Evolutionary conservation across 805 yeast species (phyloP), one percentile per base, ranked within the genome.

Genomic region (Wickerhamiella australiensis): DNA sequence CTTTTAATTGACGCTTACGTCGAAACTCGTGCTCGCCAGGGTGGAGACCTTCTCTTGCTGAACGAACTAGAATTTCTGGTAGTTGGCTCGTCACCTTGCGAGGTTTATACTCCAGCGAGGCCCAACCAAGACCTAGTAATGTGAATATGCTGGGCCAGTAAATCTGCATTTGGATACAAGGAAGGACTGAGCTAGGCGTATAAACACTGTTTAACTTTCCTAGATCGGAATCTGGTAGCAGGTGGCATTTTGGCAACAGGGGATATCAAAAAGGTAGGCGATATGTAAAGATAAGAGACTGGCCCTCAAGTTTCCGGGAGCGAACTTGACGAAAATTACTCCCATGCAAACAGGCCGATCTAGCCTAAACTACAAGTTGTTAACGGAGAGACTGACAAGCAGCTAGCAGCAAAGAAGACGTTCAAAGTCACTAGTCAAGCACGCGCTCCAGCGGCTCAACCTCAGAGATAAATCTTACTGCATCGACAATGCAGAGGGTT

Each of bases 1-100:
- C 42, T 5, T 33, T 40, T 7, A n/a, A 12, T 12, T 17, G 20
- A 3, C 53, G 50, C 13, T 47, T 45, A 3, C 12, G 12, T 15
- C 26, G 13, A 25, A 36, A 51, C 15, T 37, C 36, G n/a, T 12
- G 12, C 27, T 51, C 53, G n/a, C 25, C 21, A 3, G 17, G 21
- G 25, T 47, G 43, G 33, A 51, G 43, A 8, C 53, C 53, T 1
- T 22, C 33, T 13, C 17, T 20, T 1, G 52, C 52, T 7, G 45
- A 18, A 7, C 52, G 49, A 11, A 38, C 45, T 8, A 47, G 8
- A 8, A 13, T 13, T 18, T 23, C 26, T 3, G 49, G 49, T 15
- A 46, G 17, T 21, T 36, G 43, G n/a, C 36, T 37, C 17, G 11
- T 20, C 26, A 33, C 25, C 22, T 17, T 22, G 20, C 15, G 17